phyloP scores from a whole-genome alignment of 2,329 filamentous ascomycete genomes.

The Dactylellina haptotyla region DNA sequence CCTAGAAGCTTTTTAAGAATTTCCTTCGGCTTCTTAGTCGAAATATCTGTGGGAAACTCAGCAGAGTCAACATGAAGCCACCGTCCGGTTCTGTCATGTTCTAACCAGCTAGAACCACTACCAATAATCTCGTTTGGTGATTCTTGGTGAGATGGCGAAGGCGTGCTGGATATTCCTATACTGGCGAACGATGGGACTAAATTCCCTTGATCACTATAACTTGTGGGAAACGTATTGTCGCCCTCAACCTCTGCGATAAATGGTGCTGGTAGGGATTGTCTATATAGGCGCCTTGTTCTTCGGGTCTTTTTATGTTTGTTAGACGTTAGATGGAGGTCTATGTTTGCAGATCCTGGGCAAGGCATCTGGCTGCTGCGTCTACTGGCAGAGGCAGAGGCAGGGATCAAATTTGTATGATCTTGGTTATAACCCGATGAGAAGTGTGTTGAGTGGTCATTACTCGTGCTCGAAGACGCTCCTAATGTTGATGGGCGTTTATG shows the following conservation, averaged over 20 bases:
- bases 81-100: slow-evolving; percentile 8
- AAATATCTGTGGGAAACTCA: slow-evolving; percentile 3
- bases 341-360: slow-evolving; percentile 1
- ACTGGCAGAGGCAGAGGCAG: neutral
- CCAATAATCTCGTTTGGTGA: neutral
- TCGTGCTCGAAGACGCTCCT: neutral
- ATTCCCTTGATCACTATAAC: neutral
- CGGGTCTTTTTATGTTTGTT: neutral
- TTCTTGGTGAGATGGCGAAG: neutral
- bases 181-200: neutral
- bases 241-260: slow-evolving; percentile 46
- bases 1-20: slow-evolving; percentile 41
- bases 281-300: neutral
- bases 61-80: neutral
- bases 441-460: neutral
- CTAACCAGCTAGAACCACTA: slow-evolving; percentile 2
- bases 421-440: neutral
- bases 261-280: neutral
- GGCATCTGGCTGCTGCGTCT: neutral
- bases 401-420: neutral
- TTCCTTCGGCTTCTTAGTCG: slow-evolving; percentile 36
- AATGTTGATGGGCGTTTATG: slow-evolving; percentile 2
- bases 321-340: neutral
- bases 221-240: slow-evolving; percentile 26
- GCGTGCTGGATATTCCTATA: neutral